Conservation (phyloP, 176 grass and related monocot species). For the Oryza glumipatula region DNA sequence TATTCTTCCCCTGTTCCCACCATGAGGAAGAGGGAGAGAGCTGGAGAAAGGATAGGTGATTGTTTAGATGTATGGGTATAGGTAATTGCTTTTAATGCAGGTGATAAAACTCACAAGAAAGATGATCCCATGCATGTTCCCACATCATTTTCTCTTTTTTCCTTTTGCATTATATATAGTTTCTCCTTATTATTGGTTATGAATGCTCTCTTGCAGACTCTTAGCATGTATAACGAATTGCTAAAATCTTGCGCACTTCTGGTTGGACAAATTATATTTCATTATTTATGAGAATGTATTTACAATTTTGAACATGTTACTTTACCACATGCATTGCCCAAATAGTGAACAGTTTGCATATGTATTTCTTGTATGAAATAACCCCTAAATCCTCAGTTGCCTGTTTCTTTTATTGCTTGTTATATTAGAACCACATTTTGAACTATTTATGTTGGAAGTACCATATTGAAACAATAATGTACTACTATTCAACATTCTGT, state of each 20-base stretch:
- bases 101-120: background rate
- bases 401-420: background rate
- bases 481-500: background rate
- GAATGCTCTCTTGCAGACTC: background rate
- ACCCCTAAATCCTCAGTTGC: background rate
- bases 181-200: background rate
- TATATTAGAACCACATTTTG: background rate
- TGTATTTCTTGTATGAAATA: background rate
- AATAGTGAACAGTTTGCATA: background rate
- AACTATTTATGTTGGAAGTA: background rate
- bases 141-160: background rate
- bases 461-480: background rate
- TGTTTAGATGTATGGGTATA: too few relatives aligned
- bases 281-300: background rate
- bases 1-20: background rate
- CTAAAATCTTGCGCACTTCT: background rate
- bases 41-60: too few relatives aligned
- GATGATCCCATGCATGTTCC: too few relatives aligned
- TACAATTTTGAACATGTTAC: background rate
- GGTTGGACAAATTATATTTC: background rate
- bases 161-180: background rate
- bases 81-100: too few relatives aligned
- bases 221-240: background rate
- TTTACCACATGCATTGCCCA: background rate
- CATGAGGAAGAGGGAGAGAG: background rate